Conservation (phyloP, 805 yeast species). For the Cyberlindnera xishuangbannaensis region DNA sequence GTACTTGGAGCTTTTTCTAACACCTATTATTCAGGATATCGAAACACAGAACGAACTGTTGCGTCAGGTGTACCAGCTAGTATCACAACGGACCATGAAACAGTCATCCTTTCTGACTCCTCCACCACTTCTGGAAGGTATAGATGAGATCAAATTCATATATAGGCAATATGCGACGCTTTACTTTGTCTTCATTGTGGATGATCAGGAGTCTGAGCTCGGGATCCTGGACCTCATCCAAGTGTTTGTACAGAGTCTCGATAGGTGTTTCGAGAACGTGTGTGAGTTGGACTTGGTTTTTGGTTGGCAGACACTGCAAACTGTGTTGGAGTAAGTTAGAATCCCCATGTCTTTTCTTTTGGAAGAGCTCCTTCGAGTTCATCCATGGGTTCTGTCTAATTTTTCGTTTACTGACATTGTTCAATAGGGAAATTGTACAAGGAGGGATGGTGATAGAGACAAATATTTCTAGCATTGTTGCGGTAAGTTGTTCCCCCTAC, state of each 20-base stretch:
- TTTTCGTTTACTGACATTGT: conserved; percentile 4
- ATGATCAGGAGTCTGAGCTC: conserved; percentile 90
- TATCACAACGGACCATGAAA: conserved; percentile 60
- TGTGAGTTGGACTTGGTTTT: conserved; percentile 96
- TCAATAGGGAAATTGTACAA: conserved; percentile 67
- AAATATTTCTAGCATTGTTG: conserved; percentile 72
- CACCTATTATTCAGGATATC: conserved; percentile 43
- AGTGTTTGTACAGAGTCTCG: conserved; percentile 92
- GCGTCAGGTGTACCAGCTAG: conserved; percentile 75
- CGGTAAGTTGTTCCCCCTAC: conserved; percentile 26
- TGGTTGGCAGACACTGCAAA: conserved; percentile 95
- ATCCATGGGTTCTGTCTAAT: no score
- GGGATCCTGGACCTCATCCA: conserved; percentile 93
- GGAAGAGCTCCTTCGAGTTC: no score
- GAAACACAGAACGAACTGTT: conserved; percentile 74
- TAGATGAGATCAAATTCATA: conserved; percentile 78
- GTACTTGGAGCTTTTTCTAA: no score
- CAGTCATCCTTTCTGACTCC: conserved; percentile 90
- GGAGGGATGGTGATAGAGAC: conserved; percentile 99
- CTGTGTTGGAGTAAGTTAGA: conserved; percentile 55
- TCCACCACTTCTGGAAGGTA: conserved; percentile 63
- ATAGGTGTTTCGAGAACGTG: conserved; percentile 88
- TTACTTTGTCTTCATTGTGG: conserved; percentile 94
- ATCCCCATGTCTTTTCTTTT: background rate
- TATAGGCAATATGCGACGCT: conserved; percentile 93